Evolutionary conservation across 140 eudicot genomes (phyloP), one percentile per base, ranked within the genome.

Genomic region (Artemisia princeps): DNA sequence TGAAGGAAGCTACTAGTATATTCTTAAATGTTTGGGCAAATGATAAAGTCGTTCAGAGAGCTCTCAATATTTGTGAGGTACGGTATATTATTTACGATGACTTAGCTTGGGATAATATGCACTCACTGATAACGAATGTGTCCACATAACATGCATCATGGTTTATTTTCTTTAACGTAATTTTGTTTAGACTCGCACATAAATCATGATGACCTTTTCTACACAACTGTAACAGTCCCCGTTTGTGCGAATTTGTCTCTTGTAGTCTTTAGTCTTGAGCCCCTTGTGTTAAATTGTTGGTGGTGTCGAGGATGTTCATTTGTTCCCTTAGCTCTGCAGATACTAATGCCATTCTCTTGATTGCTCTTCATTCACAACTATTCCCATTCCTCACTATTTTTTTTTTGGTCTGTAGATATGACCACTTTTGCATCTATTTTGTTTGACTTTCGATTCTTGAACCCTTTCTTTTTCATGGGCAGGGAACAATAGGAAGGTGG

Each of bases 41-140:
- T 24, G 15, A 55, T 6, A 72, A 72, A 16, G 71, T 55, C 15
- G 77, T 72, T 64, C 77, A 55, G 55, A 55, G 60, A 12, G 77
- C 77, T 64, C 77, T 72, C 19, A 49, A 72, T 17, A 55, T 72
- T 23, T 71, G 77, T 11, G 65, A 55, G 71, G 77, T 72, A 20
- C 1, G 1, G 1, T 20, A 64, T 12, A 56, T 53, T 63, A 12
- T 13, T 49, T 44, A 17, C 3, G 11, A 14, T 60, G 65, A 30
- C 45, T 28, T 33, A 3, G 16, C 13, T 8, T 61, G 15, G 13
- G 26, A 61, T 24, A 7, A 15, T 61, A 4, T 37, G 14, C 15
- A 61, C 66, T 61, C 52, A 7, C 6, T 37, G 10, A 61, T 6
- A 6, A 33, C 1, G 24, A 2, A 23, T 23, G 24, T 37, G 51